Evolutionary conservation across 805 yeast genomes (phyloP).

Genomic region (Zygoascus flipseniorum): DNA sequence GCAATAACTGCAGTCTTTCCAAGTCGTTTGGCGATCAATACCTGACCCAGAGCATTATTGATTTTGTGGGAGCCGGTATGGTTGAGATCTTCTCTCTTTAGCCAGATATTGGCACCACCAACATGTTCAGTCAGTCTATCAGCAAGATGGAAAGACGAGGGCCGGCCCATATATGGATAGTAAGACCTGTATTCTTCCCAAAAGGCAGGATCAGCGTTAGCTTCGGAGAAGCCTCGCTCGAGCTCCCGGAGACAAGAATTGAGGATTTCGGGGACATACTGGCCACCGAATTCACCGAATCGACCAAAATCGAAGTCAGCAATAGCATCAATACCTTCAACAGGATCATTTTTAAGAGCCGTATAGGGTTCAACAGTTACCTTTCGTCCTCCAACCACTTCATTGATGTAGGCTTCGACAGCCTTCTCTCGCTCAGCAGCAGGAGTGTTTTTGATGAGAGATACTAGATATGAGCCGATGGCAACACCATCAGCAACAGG

Average conservation of each 20-base stretch:
- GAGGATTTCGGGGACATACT: constrained; percentile 94
- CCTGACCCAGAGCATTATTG: constrained; percentile 41
- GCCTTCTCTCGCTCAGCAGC: constrained; percentile 43
- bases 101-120: constrained; percentile 96
- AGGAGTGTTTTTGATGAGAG: constrained; percentile 56
- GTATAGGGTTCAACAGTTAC: constrained; percentile 9
- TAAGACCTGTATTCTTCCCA: constrained; percentile 86
- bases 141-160: constrained; percentile 85
- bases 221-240: constrained; percentile 79
- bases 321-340: constrained; percentile 5
- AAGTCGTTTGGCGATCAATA: constrained; percentile 35
- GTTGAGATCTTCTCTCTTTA: constrained; percentile 84
- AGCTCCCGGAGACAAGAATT: constrained; percentile 86
- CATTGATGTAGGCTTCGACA: constrained; percentile 60
- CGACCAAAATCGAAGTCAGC: constrained; percentile 60
- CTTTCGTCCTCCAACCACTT: constrained; percentile 50
- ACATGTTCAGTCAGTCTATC: constrained; percentile 81
- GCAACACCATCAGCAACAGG: constrained; percentile 88
- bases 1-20: constrained; percentile 40
- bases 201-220: constrained; percentile 81
- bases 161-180: constrained; percentile 93
- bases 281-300: constrained; percentile 97
- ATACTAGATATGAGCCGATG: constrained; percentile 81
- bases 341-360: background rate
- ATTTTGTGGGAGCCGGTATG: constrained; percentile 43